Evolutionary conservation across 371 early-diverging fungal species (phyloP), one percentile per base, ranked within the genome.

Genomic region (Rhizopus sp.): DNA sequence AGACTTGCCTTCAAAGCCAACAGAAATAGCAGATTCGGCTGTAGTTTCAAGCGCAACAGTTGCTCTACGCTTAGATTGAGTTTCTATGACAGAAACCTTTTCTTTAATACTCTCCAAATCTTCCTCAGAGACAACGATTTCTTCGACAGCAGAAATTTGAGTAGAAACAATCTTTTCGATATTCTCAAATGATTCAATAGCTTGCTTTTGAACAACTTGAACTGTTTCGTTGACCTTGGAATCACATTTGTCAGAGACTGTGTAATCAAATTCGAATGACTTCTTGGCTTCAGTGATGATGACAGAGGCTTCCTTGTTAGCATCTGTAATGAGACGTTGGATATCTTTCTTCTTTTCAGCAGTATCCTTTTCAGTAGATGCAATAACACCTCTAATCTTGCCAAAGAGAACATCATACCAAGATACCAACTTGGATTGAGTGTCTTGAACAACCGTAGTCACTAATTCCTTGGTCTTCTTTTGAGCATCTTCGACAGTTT

Each of bases 1-100:
- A 23, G 68, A 57, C 55, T 73, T 77, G 39, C 73, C 73, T 60
- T 73, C 69, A 40, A 73, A 73, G n/a, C 65, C 69, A 49, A 63
- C 60, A 56, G 61, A 55, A 39, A 73, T 60, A 30, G 71, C 62
- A 8, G 54, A 50, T 34, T 64, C 65, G 31, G 63, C 44, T 30
- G 67, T 57, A 42, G 52, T 30, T 29, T 73, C 64, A 9, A 77
- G 50, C 39, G 68, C 57, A 42, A 55, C 35, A 4, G 41, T 37
- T 5, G 65, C 52, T 17, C 63, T 70, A 12, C 64, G 61, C 41
- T 59, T 68, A 39, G 71, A 50, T 41, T 70, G 69, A 6, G 57
- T 47, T 39, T 70, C 55, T 10, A 64, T 55, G 12, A 54, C 33
- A 23, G 49, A 10, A 40, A 68, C 33, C 34, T 57, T 68, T 45